These are phyloP conservation scores for Aspergillus melleus DNA, from an alignment of 2,329 filamentous ascomycete genomes.

Conservation along the genomic window DNA sequence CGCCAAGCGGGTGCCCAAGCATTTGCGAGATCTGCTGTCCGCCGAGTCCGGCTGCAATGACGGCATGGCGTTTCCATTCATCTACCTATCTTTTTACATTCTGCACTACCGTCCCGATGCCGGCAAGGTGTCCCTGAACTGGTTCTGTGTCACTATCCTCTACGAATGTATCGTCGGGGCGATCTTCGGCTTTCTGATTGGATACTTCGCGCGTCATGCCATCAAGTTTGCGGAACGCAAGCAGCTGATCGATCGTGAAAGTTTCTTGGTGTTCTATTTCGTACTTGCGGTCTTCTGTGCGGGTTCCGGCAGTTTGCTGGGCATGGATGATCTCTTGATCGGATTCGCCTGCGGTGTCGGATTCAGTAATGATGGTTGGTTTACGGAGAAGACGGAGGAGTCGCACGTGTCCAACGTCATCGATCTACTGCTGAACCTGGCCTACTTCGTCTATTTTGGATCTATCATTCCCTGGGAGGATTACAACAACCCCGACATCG, in stretches of 20 bases:
- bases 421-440: constrained; percentile 91
- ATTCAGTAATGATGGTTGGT: constrained; percentile 99
- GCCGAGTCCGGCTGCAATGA: constrained; percentile 99
- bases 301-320: constrained; percentile 85
- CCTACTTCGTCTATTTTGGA: constrained; percentile 97
- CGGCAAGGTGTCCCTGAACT: constrained; percentile 72
- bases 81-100: constrained; percentile 89
- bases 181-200: constrained; percentile 80
- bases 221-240: constrained; percentile 84
- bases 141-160: constrained; percentile 83
- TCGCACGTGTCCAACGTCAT: constrained; percentile 99
- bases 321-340: constrained; percentile 89
- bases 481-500: constrained; percentile 74
- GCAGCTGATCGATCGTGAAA: constrained; percentile 90
- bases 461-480: constrained; percentile 96
- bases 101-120: constrained; percentile 75
- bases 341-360: constrained; percentile 96
- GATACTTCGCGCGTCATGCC: constrained; percentile 85
- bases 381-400: constrained; percentile 96
- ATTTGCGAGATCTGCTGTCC: constrained; percentile 90
- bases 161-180: constrained; percentile 97
- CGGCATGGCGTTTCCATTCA: constrained; percentile 98
- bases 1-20: constrained; percentile 93
- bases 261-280: constrained; percentile 98
- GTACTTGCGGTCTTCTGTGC: constrained; percentile 94